Base-by-base conservation (phyloP, 139 green algal species). In the Coelastrella sp. region DNA sequence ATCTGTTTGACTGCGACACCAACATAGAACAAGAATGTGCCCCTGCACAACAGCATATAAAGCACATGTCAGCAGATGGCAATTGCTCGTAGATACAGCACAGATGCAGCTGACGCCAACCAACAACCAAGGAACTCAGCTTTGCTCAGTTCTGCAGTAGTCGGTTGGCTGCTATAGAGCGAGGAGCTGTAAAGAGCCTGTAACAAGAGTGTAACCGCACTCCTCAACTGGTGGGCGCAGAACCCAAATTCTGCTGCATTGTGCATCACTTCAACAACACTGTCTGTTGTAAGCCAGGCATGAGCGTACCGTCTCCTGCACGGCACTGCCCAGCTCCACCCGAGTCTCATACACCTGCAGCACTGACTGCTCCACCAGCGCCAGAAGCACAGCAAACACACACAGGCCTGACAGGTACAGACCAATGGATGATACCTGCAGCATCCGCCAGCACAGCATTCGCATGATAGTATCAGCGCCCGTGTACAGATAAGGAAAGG, bases 281-380 rank as follows among this genome's bases (percentile, higher is more conserved):
- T 20, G 63, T 70, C 12, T 70, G 4, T 20, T 15, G 63, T 70
- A 20, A 5, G 35, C 35, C 35, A 49, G 35, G 63, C 63, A 70
- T 70, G 63, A 80, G 73, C 24, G 73, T 27, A 27, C 73, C 6
- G 14, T 58, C 11, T 86, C 80, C 58, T 73, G 80, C 22, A 86
- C 80, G 10, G 80, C 58, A 6, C 24, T 57, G 80, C 80, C 80
- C 60, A 75, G 58, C 80, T 86, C 80, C 59, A 86, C 80, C 12
- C 80, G 58, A 15, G 59, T n/a, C 58, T 86, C 80, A 74, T 86
- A 86, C 59, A 86, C 80, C 59, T 75, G 59, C 80, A 86, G 80
- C 80, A 86, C 80, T 7, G 19, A 58, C 80, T 86, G 80, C 80
- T 86, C 80, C 20, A 86, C 80, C 80, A 86, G 80, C 22, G 80